Evolutionary conservation across 139 green algal genomes (phyloP).

Genomic region (Chlorella sp.): DNA sequence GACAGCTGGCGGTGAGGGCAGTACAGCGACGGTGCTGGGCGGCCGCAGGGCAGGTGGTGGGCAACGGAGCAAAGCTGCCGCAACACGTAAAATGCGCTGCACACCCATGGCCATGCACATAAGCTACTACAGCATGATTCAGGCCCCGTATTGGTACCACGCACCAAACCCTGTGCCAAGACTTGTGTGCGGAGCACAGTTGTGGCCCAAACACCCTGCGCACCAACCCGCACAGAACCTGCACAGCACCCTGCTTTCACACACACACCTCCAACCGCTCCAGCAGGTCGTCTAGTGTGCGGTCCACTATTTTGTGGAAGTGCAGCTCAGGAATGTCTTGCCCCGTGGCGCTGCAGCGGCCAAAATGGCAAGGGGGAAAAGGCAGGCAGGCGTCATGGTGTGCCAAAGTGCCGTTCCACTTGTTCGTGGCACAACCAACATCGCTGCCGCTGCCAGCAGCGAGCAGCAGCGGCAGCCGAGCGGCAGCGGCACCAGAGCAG

Average conservation of each 20-base stretch:
- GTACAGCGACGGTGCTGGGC: not conserved
- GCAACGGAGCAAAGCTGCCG: not conserved
- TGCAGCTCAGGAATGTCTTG: conserved; percentile 47
- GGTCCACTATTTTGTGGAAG: conserved; percentile 70
- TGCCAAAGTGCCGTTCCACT: not conserved
- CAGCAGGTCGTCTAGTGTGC: conserved; percentile 62
- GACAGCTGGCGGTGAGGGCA: not conserved
- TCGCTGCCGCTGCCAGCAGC: not conserved
- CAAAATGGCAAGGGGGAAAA: not conserved
- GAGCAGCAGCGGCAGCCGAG: not conserved
- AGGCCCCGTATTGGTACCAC: too few species aligned
- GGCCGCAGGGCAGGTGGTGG: not conserved
- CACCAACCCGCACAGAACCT: not conserved
- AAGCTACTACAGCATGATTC: not conserved
- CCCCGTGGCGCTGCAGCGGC: not conserved
- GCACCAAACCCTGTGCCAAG: too few species aligned
- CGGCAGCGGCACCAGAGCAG: not conserved
- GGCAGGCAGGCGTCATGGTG: too few species aligned
- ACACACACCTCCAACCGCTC: conserved; percentile 69
- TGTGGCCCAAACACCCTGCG: not conserved
- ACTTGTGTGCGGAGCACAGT: too few species aligned
- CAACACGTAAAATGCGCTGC: not conserved
- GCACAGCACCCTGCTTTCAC: not conserved
- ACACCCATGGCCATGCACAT: not conserved
- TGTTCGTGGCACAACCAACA: too few species aligned